Evolutionary conservation across 116 monocot genomes (phyloP).

Genomic region (Trichopus zeylanicus): DNA sequence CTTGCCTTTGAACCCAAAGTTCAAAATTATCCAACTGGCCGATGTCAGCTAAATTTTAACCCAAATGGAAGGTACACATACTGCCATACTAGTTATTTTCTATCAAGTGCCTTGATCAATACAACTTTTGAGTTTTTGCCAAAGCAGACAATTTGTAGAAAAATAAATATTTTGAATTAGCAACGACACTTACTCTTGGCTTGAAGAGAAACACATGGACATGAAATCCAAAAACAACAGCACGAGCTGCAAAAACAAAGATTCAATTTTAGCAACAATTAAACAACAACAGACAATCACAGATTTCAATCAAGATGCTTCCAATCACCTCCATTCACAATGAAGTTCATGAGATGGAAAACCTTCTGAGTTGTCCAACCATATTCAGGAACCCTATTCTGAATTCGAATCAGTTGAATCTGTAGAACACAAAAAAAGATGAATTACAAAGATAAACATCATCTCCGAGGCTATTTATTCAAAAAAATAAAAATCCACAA

Average conservation of each 20-base stretch:
- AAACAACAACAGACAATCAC: neutral
- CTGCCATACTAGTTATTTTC: no score
- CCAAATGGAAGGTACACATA: no score
- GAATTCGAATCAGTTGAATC: conserved; percentile 83
- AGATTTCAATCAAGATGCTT: conserved; percentile 1
- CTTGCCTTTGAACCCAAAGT: no score
- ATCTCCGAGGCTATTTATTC: no score
- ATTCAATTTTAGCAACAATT: neutral
- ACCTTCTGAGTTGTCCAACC: conserved; percentile 98
- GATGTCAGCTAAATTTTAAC: no score
- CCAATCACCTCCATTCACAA: conserved; percentile 79
- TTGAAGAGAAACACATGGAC: conserved; percentile 57
- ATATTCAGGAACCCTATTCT: conserved; percentile 76
- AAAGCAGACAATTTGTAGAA: neutral
- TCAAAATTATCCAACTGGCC: no score
- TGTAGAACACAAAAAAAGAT: conserved; percentile 17
- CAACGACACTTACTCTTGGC: conserved; percentile 56
- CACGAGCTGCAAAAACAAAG: conserved; percentile 58
- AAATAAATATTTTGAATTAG: neutral
- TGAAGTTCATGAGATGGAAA: conserved; percentile 95
- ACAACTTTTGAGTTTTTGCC: no score
- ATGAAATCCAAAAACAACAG: conserved; percentile 82
- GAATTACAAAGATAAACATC: conserved; percentile 1
- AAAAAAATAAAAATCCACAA: no score
- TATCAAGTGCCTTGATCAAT: no score